phyloP scores from a whole-genome alignment of 148 eudicot genomes.

The Amaranthus cruentus region DNA sequence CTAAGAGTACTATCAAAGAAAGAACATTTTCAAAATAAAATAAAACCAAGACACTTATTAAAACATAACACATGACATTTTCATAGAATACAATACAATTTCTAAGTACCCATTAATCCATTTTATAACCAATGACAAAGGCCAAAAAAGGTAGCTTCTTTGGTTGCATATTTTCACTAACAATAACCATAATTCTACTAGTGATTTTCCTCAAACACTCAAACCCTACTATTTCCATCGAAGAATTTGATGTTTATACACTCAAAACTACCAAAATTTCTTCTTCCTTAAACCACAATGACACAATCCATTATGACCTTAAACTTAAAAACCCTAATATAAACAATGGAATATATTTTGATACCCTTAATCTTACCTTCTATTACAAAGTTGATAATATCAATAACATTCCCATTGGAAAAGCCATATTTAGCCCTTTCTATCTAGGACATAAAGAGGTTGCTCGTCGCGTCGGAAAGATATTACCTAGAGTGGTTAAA shows the following conservation, averaged over 20 bases:
- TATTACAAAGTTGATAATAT: constrained; percentile 14
- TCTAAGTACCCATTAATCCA: background rate
- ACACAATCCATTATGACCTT: constrained; percentile 42
- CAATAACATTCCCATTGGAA: constrained; percentile 7
- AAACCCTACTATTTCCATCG: background rate
- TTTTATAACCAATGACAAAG: background rate
- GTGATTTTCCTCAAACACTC: background rate
- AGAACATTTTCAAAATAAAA: background rate
- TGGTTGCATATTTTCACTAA: background rate
- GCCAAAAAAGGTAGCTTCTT: background rate
- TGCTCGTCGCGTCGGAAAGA: background rate
- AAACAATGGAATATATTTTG: background rate
- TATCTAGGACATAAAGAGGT: background rate
- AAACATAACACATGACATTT: background rate
- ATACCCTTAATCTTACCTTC: constrained; percentile 21
- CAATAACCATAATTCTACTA: background rate
- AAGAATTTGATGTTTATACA: background rate
- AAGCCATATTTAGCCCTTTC: background rate
- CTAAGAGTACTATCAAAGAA: too few species aligned
- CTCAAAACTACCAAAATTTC: background rate
- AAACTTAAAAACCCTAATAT: constrained; percentile 43
- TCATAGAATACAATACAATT: background rate
- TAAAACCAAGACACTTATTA: background rate
- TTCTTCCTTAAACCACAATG: background rate
- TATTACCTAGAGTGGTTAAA: constrained; percentile 21